A percentile compares a stretch with the other conserved stretches of the same genome.
Conservation (phyloP, 352 stramenopile genomes). For the Phytophthora pluvialis region DNA sequence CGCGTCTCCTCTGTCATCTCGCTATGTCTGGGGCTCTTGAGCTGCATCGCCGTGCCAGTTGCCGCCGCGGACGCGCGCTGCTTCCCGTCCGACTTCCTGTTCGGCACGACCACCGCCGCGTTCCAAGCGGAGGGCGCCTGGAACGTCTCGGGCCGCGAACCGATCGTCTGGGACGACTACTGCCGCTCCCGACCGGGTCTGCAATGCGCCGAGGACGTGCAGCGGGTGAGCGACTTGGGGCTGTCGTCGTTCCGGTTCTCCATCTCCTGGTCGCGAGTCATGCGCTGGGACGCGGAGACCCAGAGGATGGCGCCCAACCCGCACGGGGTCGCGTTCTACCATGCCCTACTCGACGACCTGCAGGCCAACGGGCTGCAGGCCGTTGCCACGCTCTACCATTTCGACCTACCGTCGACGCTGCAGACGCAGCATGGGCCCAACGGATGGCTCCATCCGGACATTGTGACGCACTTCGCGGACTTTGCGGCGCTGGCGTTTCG, state of each 20-base stretch:
- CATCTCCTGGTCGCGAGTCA: conserved; percentile 45
- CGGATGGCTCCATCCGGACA: conserved; percentile 70
- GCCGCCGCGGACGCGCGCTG: conserved; percentile 38
- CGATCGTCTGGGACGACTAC: conserved; percentile 37
- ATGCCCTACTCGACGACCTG: conserved; percentile 91
- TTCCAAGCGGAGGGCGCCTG: conserved; percentile 31
- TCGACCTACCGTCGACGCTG: conserved; percentile 92
- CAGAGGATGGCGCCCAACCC: conserved; percentile 31
- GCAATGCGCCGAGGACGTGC: conserved; percentile 85
- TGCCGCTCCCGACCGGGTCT: conserved; percentile 41
- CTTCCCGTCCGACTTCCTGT: conserved; percentile 43
- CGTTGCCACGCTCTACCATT: conserved; percentile 96
- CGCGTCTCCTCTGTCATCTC: not conserved
- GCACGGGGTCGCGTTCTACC: conserved; percentile 51
- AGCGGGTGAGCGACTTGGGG: conserved; percentile 87
- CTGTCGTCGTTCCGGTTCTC: conserved; percentile 85
- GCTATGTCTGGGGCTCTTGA: conserved; percentile 11
- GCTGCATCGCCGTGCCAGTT: not conserved
- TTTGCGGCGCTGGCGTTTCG: conserved; percentile 93
- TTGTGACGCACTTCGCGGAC: conserved; percentile 78
- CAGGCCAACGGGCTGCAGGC: conserved; percentile 74
- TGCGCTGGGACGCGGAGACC: conserved; percentile 32
- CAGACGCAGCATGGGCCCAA: conserved; percentile 72
- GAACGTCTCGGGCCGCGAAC: conserved; percentile 31
- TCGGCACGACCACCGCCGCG: conserved; percentile 32